phyloP scores from a whole-genome alignment of 2,329 filamentous ascomycete species.

The Dryadomyces sulphureus region DNA sequence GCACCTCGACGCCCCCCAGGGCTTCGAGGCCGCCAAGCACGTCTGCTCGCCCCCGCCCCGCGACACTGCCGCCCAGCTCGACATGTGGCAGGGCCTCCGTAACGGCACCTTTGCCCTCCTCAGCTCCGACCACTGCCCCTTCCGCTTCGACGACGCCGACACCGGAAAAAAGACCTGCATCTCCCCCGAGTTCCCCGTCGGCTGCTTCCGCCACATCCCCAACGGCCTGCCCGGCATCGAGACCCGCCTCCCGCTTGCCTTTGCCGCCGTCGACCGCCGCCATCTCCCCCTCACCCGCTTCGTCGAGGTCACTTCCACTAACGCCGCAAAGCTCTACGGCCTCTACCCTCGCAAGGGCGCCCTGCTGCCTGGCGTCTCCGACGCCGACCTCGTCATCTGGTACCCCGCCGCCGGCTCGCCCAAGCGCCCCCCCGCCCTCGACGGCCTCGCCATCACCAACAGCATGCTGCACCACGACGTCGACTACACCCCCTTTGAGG shows the following conservation, averaged over 20 bases:
- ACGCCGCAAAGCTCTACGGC: conserved; percentile 43
- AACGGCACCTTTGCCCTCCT: conserved; percentile 41
- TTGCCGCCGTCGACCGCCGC: conserved; percentile 17
- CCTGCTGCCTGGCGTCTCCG: conserved; percentile 31
- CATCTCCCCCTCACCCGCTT: conserved; percentile 26
- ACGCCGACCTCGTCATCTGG: conserved; percentile 45
- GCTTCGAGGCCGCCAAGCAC: conserved; percentile 36
- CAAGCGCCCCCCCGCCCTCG: conserved; percentile 13
- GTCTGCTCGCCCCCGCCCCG: conserved; percentile 39
- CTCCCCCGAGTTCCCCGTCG: conserved; percentile 12
- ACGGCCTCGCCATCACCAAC: conserved; percentile 27
- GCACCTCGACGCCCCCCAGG: conserved; percentile 15
- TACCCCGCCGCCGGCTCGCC: conserved; percentile 22
- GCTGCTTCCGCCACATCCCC: conserved; percentile 39
- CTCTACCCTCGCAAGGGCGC: conserved; percentile 35
- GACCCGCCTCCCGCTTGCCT: conserved; percentile 33
- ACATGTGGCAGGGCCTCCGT: conserved; percentile 33
- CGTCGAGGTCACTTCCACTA: conserved; percentile 38
- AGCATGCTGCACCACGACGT: conserved; percentile 43
- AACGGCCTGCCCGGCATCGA: conserved; percentile 45
- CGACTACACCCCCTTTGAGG: conserved; percentile 50
- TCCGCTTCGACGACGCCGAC: conserved; percentile 29
- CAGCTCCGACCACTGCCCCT: conserved; percentile 33
- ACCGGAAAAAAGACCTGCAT: conserved; percentile 14
- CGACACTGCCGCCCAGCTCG: conserved; percentile 29